These are phyloP conservation scores for Monosiga brevicollis DNA, from an alignment of 78 protist species.

Conservation along the genomic window DNA sequence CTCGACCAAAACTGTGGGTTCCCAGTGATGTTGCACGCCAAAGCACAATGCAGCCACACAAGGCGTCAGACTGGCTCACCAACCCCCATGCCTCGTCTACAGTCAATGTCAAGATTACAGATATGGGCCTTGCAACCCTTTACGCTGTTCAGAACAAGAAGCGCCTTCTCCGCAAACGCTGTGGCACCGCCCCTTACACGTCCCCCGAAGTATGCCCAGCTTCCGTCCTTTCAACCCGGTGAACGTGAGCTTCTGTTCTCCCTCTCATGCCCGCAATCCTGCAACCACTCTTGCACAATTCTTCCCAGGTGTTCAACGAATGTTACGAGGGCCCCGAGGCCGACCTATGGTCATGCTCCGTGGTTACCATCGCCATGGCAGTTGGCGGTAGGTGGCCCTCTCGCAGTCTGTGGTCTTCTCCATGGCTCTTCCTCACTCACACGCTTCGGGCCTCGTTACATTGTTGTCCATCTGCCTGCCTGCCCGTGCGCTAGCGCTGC, in stretches of 20 bases:
- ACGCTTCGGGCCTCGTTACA: no score
- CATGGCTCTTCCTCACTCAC: no score
- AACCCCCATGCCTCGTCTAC: neutral
- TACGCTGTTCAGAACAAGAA: neutral
- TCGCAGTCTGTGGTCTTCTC: no score
- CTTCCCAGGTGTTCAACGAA: neutral
- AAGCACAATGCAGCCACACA: neutral
- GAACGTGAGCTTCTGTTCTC: no score
- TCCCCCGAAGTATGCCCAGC: neutral
- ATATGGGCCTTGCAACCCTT: neutral
- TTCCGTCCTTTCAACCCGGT: no score
- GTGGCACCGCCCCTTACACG: neutral
- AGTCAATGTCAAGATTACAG: neutral
- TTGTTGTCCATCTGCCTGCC: no score
- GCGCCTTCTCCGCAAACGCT: neutral
- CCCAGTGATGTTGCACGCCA: neutral
- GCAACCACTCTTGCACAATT: neutral
- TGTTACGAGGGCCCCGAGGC: neutral
- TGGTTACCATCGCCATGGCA: neutral
- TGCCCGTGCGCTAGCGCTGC: no score
- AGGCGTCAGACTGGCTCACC: neutral
- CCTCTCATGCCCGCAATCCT: neutral
- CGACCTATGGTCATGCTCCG: neutral
- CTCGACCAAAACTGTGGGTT: neutral
- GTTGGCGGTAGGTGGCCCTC: neutral